Percentiles rank a stretch among this genome's conserved stretches.
phyloP scores from a whole-genome alignment of 495 filamentous ascomycete genomes.

The Lepraria neglecta region DNA sequence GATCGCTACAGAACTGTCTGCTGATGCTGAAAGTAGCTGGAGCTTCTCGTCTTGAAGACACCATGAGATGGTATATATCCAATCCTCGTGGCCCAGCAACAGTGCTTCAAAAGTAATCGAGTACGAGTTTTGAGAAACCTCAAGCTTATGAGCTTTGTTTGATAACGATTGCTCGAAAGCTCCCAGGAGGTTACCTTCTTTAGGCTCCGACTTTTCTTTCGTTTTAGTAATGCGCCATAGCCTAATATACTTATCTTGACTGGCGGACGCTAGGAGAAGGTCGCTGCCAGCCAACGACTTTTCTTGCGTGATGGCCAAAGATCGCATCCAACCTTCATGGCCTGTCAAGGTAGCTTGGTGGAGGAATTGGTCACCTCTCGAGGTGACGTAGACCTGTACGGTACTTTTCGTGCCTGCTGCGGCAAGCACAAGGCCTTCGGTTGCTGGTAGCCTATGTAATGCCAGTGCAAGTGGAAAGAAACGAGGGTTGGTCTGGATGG shows the following conservation, averaged over 20 bases:
- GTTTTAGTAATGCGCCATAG: conserved; percentile 81
- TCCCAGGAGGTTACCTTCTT: conserved; percentile 19
- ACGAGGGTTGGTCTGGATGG: conserved; percentile 63
- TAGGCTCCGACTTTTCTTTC: conserved; percentile 29
- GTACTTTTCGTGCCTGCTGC: conserved; percentile 72
- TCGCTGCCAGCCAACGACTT: conserved; percentile 50
- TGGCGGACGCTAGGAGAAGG: conserved; percentile 82
- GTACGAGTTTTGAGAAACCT: conserved; percentile 53
- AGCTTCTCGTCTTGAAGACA: conserved; percentile 47
- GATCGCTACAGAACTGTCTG: conserved; percentile 88
- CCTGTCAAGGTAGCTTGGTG: conserved; percentile 73
- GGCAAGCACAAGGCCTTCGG: conserved; percentile 57
- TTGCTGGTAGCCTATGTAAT: conserved; percentile 48
- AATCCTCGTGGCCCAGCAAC: conserved; percentile 93
- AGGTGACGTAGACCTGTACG: conserved; percentile 68
- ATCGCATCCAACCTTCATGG: conserved; percentile 92
- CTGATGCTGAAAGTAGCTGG: conserved; percentile 83
- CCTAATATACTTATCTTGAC: conserved; percentile 95
- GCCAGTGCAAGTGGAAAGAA: conserved; percentile 77
- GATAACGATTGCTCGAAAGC: conserved; percentile 57
- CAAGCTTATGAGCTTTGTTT: conserved; percentile 77
- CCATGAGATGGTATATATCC: conserved; percentile 89
- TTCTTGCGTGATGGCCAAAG: conserved; percentile 68
- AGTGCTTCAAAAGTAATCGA: conserved; percentile 91
- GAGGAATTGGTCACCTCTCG: conserved; percentile 48